phyloP scores from a whole-genome alignment of 371 early-diverging fungal genomes.

The Mortierella sp. region DNA sequence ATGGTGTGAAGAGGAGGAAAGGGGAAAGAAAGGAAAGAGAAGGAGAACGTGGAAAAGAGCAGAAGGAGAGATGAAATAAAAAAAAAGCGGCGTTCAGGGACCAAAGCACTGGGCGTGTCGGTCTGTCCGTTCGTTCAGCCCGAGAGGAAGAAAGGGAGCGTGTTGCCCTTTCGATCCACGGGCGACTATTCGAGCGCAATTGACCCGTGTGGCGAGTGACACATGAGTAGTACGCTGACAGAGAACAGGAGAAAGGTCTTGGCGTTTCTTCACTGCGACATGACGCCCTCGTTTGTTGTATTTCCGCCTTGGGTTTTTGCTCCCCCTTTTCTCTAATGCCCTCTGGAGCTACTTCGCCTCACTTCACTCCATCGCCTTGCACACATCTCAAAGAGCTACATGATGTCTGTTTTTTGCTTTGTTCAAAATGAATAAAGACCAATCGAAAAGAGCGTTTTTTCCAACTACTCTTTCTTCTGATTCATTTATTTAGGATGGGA shows the following conservation, averaged over 20 bases:
- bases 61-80: neutral
- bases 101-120: neutral
- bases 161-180: neutral
- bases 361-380: neutral
- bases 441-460: slow-evolving; percentile 27
- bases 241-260: neutral
- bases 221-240: neutral
- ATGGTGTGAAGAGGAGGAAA: neutral
- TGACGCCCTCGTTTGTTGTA: neutral
- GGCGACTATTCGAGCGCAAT: neutral
- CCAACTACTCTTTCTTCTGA: slow-evolving; percentile 36
- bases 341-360: neutral
- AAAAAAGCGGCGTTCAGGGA: slow-evolving; percentile 3
- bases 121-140: neutral
- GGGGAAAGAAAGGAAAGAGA: neutral
- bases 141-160: neutral
- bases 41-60: neutral
- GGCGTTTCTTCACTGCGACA: neutral
- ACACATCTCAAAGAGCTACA: neutral
- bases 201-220: neutral
- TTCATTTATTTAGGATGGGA: slow-evolving; percentile 29
- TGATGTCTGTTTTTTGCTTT: neutral
- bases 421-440: slow-evolving; percentile 27
- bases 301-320: neutral
- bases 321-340: neutral